Conservation (phyloP, 2,329 filamentous ascomycete genomes). For the Hymenoscyphus fraxineus region DNA sequence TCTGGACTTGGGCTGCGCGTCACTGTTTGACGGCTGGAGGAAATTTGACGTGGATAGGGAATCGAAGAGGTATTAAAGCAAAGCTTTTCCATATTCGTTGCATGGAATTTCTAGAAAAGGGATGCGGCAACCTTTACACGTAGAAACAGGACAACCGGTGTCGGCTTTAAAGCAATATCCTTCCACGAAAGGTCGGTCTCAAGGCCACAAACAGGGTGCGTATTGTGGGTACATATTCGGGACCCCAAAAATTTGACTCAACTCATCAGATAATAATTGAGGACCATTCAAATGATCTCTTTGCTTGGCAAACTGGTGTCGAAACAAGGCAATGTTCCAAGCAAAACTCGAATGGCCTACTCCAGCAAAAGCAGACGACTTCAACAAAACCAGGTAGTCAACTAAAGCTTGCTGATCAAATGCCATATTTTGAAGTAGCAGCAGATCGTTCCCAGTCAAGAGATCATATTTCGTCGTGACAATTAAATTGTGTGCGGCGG, state of each 20-base stretch:
- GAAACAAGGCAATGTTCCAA: slow-evolving; percentile 42
- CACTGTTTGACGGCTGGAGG: neutral
- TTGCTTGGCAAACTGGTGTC: slow-evolving; percentile 19
- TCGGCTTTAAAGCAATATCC: no score
- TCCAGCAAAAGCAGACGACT: slow-evolving; percentile 41
- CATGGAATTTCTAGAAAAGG: no score
- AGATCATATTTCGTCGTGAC: slow-evolving; percentile 44
- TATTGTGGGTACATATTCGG: slow-evolving; percentile 20
- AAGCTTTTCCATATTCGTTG: neutral
- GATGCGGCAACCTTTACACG: no score
- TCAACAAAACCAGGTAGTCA: slow-evolving; percentile 47
- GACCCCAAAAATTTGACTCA: slow-evolving; percentile 21
- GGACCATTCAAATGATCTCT: slow-evolving; percentile 19
- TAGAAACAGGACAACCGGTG: no score
- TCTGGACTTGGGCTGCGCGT: neutral
- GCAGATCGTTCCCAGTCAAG: slow-evolving; percentile 34
- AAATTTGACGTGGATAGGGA: neutral
- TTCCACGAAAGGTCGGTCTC: neutral
- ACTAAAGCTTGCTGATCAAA: slow-evolving; percentile 48
- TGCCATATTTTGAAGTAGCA: slow-evolving; percentile 36
- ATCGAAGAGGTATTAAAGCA: neutral
- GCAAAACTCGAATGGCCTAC: slow-evolving; percentile 43
- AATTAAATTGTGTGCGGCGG: slow-evolving; percentile 32
- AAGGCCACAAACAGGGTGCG: slow-evolving; percentile 23
- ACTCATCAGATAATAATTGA: slow-evolving; percentile 22